Evolutionary conservation across 23 red algal species (phyloP).

Genomic region (Gracilaria caudata): DNA sequence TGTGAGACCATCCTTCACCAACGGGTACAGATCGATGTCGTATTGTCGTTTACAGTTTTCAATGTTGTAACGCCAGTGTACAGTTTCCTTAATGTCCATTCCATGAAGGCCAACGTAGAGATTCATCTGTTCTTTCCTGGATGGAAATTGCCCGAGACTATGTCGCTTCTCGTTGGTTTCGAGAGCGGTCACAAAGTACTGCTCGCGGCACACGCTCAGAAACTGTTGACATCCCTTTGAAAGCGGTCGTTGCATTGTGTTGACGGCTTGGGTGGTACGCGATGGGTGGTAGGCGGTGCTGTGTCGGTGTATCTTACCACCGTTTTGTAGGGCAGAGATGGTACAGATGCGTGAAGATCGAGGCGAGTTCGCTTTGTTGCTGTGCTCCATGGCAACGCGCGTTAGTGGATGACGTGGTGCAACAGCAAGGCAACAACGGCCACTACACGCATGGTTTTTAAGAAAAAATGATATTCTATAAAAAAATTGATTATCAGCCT

Average conservation of each 20-base stretch:
- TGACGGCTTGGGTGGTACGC: not conserved
- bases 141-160: not conserved
- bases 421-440: too few species aligned
- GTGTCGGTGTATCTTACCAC: not conserved
- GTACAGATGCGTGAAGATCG: too few species aligned
- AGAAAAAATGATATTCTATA: too few species aligned
- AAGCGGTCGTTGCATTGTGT: not conserved
- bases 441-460: too few species aligned
- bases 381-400: too few species aligned
- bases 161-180: not conserved
- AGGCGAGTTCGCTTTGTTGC: too few species aligned
- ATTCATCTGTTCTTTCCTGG: not conserved
- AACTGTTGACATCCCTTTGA: not conserved
- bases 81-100: not conserved
- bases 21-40: not conserved
- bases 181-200: not conserved
- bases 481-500: too few species aligned
- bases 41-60: not conserved
- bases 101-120: not conserved
- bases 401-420: too few species aligned
- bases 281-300: not conserved
- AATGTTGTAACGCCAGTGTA: conserved; percentile 1
- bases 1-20: not conserved
- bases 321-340: too few species aligned
- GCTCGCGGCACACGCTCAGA: not conserved